Evolutionary conservation across 345 rosid species (phyloP), one percentile per base, ranked within the genome.

Genomic region (Dipteronia dyeriana): DNA sequence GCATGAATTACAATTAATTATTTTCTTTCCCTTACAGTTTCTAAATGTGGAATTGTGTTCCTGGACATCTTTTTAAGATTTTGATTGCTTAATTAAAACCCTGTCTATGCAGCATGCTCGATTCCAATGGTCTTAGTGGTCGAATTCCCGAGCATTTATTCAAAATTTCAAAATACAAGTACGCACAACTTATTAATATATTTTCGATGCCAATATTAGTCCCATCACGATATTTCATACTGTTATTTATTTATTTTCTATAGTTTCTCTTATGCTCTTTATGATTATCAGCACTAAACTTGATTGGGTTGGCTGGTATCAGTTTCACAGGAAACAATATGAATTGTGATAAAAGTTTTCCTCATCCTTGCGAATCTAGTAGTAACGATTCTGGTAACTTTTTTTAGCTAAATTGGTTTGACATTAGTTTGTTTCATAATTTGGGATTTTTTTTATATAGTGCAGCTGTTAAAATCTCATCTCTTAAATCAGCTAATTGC

Each of bases 281-380:
- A 12, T 41, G 14, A 12, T 78, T 38, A 31, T 39, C 49, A 4
- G 16, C 43, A 23, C 56, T 61, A 62, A 66, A 65, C 79, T 70
- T 63, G 29, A 79, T 47, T 68, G 53, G 25, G 10, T 70, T 72
- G 81, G 68, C 79, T 80, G 75, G 39, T 76, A 77, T 78, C 91
- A 95, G 99, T 85, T 93, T 93, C 83, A 84, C 96, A 11, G 91
- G 84, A 74, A 95, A 91, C 84, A 82, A 76, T 78, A 80, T 95
- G 78, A 89, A 78, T 64, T 95, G 99, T 84, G 97, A 93, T 54
- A 20, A 7, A 84, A 71, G 29, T 74, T 73, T 77, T 65, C 82
- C 71, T 13, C 83, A 78, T 38, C 84, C 47, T 22, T 95, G 99
- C 79, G 97, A 76, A 81, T 90, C 95, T 73, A 75, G 62, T 65